Evolutionary conservation across 1,284 basidiomycete genomes (phyloP).

Genomic region (Papiliotrema fonsecae): DNA sequence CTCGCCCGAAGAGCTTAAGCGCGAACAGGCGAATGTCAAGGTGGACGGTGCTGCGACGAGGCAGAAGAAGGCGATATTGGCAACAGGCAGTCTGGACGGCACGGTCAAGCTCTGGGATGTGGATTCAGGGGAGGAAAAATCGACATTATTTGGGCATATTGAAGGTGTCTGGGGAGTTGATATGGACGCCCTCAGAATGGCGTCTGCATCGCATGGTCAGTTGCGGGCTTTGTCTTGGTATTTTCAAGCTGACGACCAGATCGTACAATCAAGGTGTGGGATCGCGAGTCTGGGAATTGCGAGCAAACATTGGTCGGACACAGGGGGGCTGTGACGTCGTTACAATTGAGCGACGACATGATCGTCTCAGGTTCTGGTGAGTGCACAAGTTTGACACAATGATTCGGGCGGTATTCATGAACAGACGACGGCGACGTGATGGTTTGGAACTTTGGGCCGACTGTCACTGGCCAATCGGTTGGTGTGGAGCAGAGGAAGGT

Average conservation of each 20-base stretch:
- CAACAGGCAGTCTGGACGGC: slow-evolving; percentile 90
- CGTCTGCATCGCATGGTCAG: slow-evolving; percentile 79
- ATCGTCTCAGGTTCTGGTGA: slow-evolving; percentile 93
- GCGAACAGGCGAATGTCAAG: slow-evolving; percentile 2
- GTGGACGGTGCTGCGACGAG: slow-evolving; percentile 3
- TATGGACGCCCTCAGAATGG: slow-evolving; percentile 84
- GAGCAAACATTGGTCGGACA: slow-evolving; percentile 90
- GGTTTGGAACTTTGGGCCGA: slow-evolving; percentile 67
- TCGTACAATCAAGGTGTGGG: slow-evolving; percentile 66
- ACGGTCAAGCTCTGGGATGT: slow-evolving; percentile 97
- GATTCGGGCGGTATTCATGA: slow-evolving; percentile 48
- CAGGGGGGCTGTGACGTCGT: slow-evolving; percentile 85
- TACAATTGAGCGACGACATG: slow-evolving; percentile 89
- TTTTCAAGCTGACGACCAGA: slow-evolving; percentile 22
- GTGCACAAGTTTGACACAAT: too few relatives aligned
- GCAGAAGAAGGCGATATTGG: slow-evolving; percentile 54
- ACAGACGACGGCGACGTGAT: slow-evolving; percentile 43
- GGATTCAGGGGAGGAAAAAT: slow-evolving; percentile 69
- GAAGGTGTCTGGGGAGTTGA: slow-evolving; percentile 97
- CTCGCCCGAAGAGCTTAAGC: slow-evolving; percentile 10
- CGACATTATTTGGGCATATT: slow-evolving; percentile 80
- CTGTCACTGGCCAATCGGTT: too few relatives aligned
- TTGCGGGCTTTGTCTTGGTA: slow-evolving; percentile 9
- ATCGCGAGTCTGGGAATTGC: slow-evolving; percentile 80
- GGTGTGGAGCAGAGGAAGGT: too few relatives aligned